Evolutionary conservation across 2,329 filamentous ascomycete species (phyloP).

Genomic region (Sporothrix schenckii): DNA sequence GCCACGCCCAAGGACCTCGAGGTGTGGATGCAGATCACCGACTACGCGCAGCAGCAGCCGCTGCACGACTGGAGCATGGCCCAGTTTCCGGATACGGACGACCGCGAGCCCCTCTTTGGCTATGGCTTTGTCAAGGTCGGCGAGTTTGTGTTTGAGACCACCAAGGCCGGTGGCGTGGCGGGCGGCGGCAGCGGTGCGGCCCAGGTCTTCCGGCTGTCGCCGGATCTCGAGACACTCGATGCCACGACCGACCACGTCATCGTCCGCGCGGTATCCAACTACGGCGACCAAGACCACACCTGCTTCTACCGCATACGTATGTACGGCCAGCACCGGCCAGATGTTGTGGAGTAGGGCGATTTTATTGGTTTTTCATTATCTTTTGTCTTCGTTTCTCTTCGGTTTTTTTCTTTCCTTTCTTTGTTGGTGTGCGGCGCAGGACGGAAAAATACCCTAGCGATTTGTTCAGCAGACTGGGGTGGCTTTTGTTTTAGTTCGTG

Average conservation of each 20-base stretch:
- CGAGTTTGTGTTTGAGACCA: constrained; percentile 57
- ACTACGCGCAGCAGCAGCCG: constrained; percentile 47
- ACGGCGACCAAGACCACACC: constrained; percentile 61
- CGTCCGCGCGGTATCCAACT: constrained; percentile 61
- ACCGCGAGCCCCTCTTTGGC: constrained; percentile 40
- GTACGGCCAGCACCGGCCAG: constrained; percentile 50
- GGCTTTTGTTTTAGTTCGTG: not conserved
- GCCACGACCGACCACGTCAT: constrained; percentile 57
- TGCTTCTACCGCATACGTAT: constrained; percentile 67
- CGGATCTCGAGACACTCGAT: constrained; percentile 53
- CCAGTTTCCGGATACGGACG: constrained; percentile 46
- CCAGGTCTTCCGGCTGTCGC: constrained; percentile 58
- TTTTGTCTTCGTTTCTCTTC: not conserved
- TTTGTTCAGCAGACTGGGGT: constrained; percentile 20
- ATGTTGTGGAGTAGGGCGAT: constrained; percentile 14
- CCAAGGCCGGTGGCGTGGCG: constrained; percentile 44
- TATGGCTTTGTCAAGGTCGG: constrained; percentile 60
- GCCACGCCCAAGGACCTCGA: constrained; percentile 70
- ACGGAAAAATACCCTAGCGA: constrained; percentile 27
- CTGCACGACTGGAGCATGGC: constrained; percentile 48
- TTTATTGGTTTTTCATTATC: not conserved
- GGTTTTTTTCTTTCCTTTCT: not conserved
- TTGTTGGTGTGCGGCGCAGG: constrained; percentile 5
- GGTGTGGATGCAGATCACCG: constrained; percentile 64
- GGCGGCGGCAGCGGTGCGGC: constrained; percentile 46